A percentile compares a stretch with the other conserved stretches of the same genome.
phyloP scores from a whole-genome alignment of 2,329 filamentous ascomycete genomes.

The Fusarium sp. region DNA sequence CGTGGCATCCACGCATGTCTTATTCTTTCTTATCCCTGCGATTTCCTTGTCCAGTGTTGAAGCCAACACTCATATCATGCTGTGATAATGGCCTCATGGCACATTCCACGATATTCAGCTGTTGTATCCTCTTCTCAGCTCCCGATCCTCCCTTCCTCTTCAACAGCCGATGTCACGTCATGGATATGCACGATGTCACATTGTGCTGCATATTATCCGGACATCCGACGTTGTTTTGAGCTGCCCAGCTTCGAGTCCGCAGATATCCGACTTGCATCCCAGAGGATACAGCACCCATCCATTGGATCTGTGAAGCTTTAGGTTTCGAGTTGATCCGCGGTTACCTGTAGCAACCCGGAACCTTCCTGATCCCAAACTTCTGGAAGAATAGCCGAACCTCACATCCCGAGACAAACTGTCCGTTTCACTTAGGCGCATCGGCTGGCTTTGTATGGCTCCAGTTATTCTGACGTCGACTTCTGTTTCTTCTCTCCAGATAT shows the following conservation, averaged over 20 bases:
- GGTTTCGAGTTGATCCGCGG: not conserved
- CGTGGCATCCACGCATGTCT: slow-evolving; percentile 14
- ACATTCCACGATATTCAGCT: not conserved
- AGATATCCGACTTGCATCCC: slow-evolving; percentile 9
- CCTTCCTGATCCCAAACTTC: slow-evolving; percentile 9
- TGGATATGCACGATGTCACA: slow-evolving; percentile 36
- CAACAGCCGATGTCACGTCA: slow-evolving; percentile 29
- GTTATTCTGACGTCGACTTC: not conserved
- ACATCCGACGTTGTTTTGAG: slow-evolving; percentile 15
- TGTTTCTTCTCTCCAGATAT: not conserved
- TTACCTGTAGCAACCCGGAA: slow-evolving; percentile 21
- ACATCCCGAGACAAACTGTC: slow-evolving; percentile 14
- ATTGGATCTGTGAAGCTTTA: not conserved
- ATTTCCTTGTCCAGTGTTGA: not conserved
- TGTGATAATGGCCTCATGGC: not conserved
- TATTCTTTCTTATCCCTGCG: not conserved
- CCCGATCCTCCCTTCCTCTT: not conserved
- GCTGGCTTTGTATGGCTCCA: not conserved
- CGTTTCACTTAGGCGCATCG: not conserved
- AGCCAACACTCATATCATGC: not conserved
- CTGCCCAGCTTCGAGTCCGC: slow-evolving; percentile 13
- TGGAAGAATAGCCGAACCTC: slow-evolving; percentile 20
- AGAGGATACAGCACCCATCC: too few relatives aligned
- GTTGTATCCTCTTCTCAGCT: slow-evolving; percentile 24
- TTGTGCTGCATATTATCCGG: slow-evolving; percentile 9